A percentile compares a stretch with the other conserved stretches of the same genome.
phyloP scores from a whole-genome alignment of 768 basidiomycete genomes.

The Boletus sensibilis region DNA sequence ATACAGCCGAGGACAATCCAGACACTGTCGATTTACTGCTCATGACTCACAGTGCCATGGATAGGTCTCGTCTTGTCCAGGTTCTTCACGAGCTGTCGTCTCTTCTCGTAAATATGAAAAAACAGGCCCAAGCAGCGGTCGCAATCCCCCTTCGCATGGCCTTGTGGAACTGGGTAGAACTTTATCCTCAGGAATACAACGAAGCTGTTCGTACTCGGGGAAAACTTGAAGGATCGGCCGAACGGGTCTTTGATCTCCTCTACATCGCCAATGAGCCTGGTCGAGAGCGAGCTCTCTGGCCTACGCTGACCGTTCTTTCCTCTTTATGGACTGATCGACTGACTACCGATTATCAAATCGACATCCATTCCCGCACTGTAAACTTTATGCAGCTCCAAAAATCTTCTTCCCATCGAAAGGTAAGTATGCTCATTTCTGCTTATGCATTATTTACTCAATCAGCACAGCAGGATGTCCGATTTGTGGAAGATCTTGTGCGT shows the following conservation, averaged over 20 bases:
- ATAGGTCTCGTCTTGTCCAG: slow-evolving; percentile 63
- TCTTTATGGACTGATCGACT: slow-evolving; percentile 76
- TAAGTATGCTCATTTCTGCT: background rate
- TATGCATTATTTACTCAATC: background rate
- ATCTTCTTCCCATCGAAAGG: slow-evolving; percentile 32
- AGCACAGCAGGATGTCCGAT: slow-evolving; percentile 45
- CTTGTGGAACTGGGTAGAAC: slow-evolving; percentile 89
- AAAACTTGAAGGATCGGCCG: slow-evolving; percentile 75
- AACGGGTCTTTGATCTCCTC: slow-evolving; percentile 82
- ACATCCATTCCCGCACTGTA: slow-evolving; percentile 31
- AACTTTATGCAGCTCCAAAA: slow-evolving; percentile 33
- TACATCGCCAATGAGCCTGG: slow-evolving; percentile 46
- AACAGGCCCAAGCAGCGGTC: slow-evolving; percentile 68
- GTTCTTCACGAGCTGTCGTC: slow-evolving; percentile 80
- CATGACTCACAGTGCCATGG: slow-evolving; percentile 74
- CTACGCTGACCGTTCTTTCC: slow-evolving; percentile 71
- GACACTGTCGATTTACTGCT: slow-evolving; percentile 77
- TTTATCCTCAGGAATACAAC: slow-evolving; percentile 75
- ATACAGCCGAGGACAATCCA: slow-evolving; percentile 47
- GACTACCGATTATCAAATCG: slow-evolving; percentile 51
- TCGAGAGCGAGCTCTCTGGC: slow-evolving; percentile 67
- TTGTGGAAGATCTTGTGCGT: slow-evolving; percentile 61
- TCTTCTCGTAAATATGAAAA: slow-evolving; percentile 78
- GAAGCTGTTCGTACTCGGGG: slow-evolving; percentile 63
- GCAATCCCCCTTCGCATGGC: slow-evolving; percentile 72